Percentiles rank a stretch among this genome's conserved stretches.
phyloP scores from a whole-genome alignment of 2,329 filamentous ascomycete species.

The Penicillium sp. region DNA sequence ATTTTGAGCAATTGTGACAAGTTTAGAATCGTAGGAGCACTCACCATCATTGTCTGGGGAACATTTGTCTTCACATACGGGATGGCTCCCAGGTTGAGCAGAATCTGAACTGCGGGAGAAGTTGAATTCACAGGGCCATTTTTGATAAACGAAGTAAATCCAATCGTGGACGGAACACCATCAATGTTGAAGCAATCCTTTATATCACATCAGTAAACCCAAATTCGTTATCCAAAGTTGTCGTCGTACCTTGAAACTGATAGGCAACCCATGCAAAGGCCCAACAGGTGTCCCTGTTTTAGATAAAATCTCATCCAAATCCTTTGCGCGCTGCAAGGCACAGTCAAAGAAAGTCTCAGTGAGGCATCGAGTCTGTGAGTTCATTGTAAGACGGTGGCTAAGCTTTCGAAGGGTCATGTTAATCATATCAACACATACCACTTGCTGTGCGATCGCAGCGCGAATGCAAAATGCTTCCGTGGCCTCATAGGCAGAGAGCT shows the following conservation, averaged over 20 bases:
- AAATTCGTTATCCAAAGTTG: background rate
- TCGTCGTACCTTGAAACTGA: slow-evolving; percentile 47
- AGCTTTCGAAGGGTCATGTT: background rate
- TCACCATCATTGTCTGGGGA: slow-evolving; percentile 51
- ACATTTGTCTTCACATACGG: slow-evolving; percentile 69
- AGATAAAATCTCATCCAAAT: slow-evolving; percentile 49
- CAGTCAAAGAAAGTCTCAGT: slow-evolving; percentile 54
- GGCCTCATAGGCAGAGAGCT: slow-evolving; percentile 16
- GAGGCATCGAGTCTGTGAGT: slow-evolving; percentile 44
- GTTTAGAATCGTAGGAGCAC: background rate
- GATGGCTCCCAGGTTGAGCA: slow-evolving; percentile 61
- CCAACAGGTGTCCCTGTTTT: slow-evolving; percentile 49
- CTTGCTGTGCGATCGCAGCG: slow-evolving; percentile 20
- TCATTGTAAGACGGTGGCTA: background rate
- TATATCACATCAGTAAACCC: background rate
- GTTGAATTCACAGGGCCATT: slow-evolving; percentile 55
- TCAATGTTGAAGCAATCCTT: slow-evolving; percentile 20
- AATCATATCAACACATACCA: slow-evolving; percentile 8
- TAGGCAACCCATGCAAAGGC: slow-evolving; percentile 62
- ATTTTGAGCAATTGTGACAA: slow-evolving; percentile 36
- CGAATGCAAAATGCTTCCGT: slow-evolving; percentile 20
- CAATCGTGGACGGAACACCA: slow-evolving; percentile 37
- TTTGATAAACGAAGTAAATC: slow-evolving; percentile 60
- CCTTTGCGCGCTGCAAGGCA: slow-evolving; percentile 50
- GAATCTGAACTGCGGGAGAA: slow-evolving; percentile 56